A percentile compares a stretch with the other conserved stretches of the same genome.
These are phyloP conservation scores for Macrophomina pseudophaseolina DNA, from an alignment of 2,329 filamentous ascomycete species.

Conservation along the genomic window DNA sequence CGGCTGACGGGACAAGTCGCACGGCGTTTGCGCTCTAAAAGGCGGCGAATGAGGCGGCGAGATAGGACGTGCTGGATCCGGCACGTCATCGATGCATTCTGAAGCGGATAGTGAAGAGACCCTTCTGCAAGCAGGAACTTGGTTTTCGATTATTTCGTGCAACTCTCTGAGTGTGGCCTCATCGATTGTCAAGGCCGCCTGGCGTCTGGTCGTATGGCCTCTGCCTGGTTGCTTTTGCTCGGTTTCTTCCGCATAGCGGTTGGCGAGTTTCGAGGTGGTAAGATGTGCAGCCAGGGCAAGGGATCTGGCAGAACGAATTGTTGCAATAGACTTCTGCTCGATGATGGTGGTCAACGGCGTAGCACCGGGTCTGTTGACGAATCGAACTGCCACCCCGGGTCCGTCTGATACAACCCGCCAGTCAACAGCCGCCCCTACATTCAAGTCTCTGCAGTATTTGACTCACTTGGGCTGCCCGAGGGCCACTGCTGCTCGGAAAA, in stretches of 20 bases:
- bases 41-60: slow-evolving; percentile 22
- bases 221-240: slow-evolving; percentile 11
- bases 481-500: slow-evolving; percentile 16
- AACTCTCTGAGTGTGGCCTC: slow-evolving; percentile 24
- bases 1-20: slow-evolving; percentile 26
- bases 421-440: background rate
- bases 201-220: slow-evolving; percentile 7
- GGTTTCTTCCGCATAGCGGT: background rate
- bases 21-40: slow-evolving; percentile 22
- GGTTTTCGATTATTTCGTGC: slow-evolving; percentile 23
- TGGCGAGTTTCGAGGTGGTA: slow-evolving; percentile 1
- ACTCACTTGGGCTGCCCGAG: slow-evolving; percentile 20
- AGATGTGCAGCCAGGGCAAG: background rate
- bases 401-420: slow-evolving; percentile 19
- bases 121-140: background rate
- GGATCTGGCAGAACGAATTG: slow-evolving; percentile 39
- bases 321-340: slow-evolving; percentile 49
- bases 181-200: slow-evolving; percentile 19
- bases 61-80: slow-evolving; percentile 3
- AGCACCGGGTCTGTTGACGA: slow-evolving; percentile 38
- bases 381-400: slow-evolving; percentile 28
- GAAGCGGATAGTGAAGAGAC: slow-evolving; percentile 5
- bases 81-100: slow-evolving; percentile 10
- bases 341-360: slow-evolving; percentile 51
- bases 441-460: background rate